Evolutionary conservation across 345 rosid species (phyloP), one percentile per base, ranked within the genome.

Genomic region (Carallia brachiata): DNA sequence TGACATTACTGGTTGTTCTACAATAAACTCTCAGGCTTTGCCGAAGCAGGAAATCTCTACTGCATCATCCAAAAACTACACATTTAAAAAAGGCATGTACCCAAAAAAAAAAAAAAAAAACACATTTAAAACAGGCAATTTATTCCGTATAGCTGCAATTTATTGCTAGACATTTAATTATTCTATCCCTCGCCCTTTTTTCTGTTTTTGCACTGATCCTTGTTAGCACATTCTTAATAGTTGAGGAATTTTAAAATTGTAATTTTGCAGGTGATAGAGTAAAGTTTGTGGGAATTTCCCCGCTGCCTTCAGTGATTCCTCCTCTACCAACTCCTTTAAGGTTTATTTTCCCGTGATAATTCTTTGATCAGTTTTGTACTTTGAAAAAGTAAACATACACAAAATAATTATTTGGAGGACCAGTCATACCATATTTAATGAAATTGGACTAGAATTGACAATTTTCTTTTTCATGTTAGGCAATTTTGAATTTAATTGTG

Each of bases 11-110:
- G 97, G 99, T 71, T 92, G 97, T 59, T 90, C 97, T 52, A 71
- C 89, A 56, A 37, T 87, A 69, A 81, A 88, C 74, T 84, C 93
- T 52, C 97, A 86, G 63, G 88, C 90, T 54, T 79, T 83, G 73
- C 94, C 89, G 72, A 92, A 83, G 88, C 98, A 86, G 62, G 99
- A 96, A 80, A 84, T 85, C 48, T 92, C 97, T 65, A 96, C 98
- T 61, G 99, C 97, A 70, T 83, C 97, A 73, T 96, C 97, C 65
- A 96, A 96, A 80, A 85, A 74, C 73, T 82, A 86, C 76, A 84
- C 85, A 30, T 96, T 90, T 69, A 92, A 85, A 83, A 78, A 83
- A 89, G 99, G 99, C 79, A 62, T 23, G 23, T 23, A 23, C 23
- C 23, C 23, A 23, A 23, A 23, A 23, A 23, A 23, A 23, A 23